These are phyloP conservation scores for Chalciporus sp. DNA, from an alignment of 1,284 basidiomycete species.

Conservation along the genomic window DNA sequence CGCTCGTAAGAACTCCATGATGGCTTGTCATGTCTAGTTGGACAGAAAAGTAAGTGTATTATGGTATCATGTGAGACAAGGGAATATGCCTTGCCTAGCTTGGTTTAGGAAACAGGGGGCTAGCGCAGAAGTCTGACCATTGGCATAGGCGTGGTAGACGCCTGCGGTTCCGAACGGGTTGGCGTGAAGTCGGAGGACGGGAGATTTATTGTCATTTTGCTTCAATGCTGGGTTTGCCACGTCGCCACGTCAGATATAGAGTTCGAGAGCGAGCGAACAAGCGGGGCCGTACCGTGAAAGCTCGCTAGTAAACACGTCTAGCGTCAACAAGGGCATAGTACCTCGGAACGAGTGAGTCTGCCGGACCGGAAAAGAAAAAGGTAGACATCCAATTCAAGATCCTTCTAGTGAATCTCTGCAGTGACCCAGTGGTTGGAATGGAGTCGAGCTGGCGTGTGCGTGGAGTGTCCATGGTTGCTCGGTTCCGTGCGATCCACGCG, in stretches of 20 bases:
- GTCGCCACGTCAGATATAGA: too few relatives aligned
- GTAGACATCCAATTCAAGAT: background rate
- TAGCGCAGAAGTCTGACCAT: background rate
- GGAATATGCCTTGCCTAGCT: constrained; percentile 10
- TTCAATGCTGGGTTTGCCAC: too few relatives aligned
- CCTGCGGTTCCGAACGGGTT: background rate
- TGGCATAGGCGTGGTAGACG: too few relatives aligned
- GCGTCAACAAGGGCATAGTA: too few relatives aligned
- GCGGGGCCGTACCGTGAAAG: background rate
- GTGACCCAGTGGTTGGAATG: constrained; percentile 10
- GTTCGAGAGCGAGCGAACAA: too few relatives aligned
- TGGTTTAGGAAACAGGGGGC: background rate
- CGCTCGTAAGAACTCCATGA: background rate
- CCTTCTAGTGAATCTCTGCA: constrained; percentile 10
- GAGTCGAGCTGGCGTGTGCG: too few relatives aligned
- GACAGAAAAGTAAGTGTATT: background rate
- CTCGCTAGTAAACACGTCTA: background rate
- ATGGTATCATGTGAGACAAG: constrained; percentile 21
- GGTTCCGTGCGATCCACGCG: constrained; percentile 1
- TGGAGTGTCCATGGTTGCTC: background rate
- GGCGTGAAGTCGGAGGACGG: too few relatives aligned
- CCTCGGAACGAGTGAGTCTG: too few relatives aligned
- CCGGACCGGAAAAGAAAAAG: background rate
- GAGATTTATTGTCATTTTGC: too few relatives aligned
- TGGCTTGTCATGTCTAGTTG: constrained; percentile 10